These are phyloP conservation scores for Sporisorium reilianum DNA, from an alignment of 1,284 basidiomycete species.

Conservation along the genomic window DNA sequence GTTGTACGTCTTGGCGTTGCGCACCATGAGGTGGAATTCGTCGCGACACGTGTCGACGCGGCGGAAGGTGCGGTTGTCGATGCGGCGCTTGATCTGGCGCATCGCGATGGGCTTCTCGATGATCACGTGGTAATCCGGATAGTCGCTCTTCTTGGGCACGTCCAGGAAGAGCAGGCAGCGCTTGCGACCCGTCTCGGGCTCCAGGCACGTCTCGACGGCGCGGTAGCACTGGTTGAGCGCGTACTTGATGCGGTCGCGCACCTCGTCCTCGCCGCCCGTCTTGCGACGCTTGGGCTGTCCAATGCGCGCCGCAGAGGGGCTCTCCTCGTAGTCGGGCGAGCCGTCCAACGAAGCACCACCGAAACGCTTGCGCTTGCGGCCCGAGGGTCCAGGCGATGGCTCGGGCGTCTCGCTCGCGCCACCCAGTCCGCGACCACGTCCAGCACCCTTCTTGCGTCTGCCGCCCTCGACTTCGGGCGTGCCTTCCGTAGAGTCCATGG, in stretches of 20 bases:
- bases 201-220: conserved; percentile 80
- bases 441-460: conserved; percentile 40
- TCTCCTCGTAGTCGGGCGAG: conserved; percentile 45
- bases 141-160: conserved; percentile 75
- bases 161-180: conserved; percentile 69
- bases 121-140: conserved; percentile 82
- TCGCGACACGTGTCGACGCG: conserved; percentile 79
- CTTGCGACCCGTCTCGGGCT: conserved; percentile 74
- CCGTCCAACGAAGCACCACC: conserved; percentile 47
- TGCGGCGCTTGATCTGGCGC: conserved; percentile 85
- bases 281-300: conserved; percentile 76
- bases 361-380: conserved; percentile 63
- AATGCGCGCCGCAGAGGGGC: conserved; percentile 32
- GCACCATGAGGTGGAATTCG: conserved; percentile 90
- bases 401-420: conserved; percentile 52
- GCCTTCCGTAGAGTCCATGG: conserved; percentile 51
- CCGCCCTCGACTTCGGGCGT: conserved; percentile 54
- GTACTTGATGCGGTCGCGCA: conserved; percentile 78
- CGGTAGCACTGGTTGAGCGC: conserved; percentile 83
- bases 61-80: conserved; percentile 81
- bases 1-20: conserved; percentile 79
- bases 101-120: conserved; percentile 84
- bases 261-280: conserved; percentile 73
- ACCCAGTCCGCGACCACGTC: conserved; percentile 33
- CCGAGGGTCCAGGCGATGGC: conserved; percentile 56